These are phyloP conservation scores for Recurvomyces mirabilis DNA, from an alignment of 495 filamentous ascomycete genomes.

Conservation along the genomic window DNA sequence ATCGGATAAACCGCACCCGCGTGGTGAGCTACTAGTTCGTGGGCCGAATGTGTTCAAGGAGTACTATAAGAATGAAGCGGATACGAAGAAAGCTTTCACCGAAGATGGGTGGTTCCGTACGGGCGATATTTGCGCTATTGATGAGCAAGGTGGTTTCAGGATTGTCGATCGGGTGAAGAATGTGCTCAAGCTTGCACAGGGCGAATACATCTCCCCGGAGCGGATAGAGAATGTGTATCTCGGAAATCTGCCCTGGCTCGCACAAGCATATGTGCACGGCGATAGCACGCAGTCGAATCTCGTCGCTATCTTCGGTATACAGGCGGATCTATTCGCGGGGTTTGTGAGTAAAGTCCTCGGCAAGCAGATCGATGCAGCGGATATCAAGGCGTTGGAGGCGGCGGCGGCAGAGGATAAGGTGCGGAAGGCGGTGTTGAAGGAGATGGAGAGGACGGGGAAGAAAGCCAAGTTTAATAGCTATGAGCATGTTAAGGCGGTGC, in stretches of 20 bases:
- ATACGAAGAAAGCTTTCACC: constrained; percentile 72
- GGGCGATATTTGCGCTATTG: constrained; percentile 77
- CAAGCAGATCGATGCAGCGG: constrained; percentile 47
- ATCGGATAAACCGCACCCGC: constrained; percentile 84
- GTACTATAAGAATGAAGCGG: constrained; percentile 80
- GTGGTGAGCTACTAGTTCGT: constrained; percentile 80
- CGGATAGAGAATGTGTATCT: constrained; percentile 91
- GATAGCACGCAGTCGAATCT: constrained; percentile 75
- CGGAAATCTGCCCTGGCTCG: constrained; percentile 62
- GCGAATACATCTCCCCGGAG: constrained; percentile 96
- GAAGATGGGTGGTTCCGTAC: constrained; percentile 95
- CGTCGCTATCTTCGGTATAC: constrained; percentile 77
- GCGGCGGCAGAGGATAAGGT: constrained; percentile 58
- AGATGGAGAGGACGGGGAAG: constrained; percentile 70
- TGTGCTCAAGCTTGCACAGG: constrained; percentile 92
- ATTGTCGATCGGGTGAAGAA: constrained; percentile 98
- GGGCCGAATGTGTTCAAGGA: constrained; percentile 66
- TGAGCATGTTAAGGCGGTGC: constrained; percentile 65
- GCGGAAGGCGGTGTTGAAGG: constrained; percentile 59
- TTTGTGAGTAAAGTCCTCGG: constrained; percentile 68
- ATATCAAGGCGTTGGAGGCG: constrained; percentile 54
- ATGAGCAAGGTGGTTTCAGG: constrained; percentile 73
- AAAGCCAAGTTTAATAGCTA: constrained; percentile 82
- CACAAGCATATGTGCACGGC: constrained; percentile 81
- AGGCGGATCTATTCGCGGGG: constrained; percentile 66